Evolutionary conservation across 257 asterid species (phyloP).

Genomic region (Mitragyna speciosa): DNA sequence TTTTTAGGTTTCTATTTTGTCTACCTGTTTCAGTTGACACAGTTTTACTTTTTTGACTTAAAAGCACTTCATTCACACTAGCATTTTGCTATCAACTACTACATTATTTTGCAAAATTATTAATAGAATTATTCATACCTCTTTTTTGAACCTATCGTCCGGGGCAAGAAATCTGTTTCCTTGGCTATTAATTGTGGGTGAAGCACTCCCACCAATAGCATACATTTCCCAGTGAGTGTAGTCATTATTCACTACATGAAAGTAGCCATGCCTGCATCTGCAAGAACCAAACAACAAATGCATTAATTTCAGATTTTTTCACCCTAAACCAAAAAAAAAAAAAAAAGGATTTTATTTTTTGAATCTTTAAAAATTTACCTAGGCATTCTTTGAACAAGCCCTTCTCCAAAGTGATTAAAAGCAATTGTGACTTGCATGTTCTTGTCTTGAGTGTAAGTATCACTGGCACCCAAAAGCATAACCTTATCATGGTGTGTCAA

Average conservation of each 20-base stretch:
- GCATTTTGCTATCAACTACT: not conserved
- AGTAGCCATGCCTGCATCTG: constrained; percentile 85
- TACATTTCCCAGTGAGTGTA: constrained; percentile 94
- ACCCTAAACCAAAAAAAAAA: no score
- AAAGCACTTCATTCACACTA: not conserved
- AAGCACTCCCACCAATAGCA: constrained; percentile 89
- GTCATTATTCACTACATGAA: constrained; percentile 91
- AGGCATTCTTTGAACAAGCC: constrained; percentile 88
- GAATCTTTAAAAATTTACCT: constrained; percentile 31
- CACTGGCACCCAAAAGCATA: constrained; percentile 81
- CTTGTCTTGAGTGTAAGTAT: constrained; percentile 52
- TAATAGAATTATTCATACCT: constrained; percentile 35
- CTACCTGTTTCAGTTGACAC: not conserved
- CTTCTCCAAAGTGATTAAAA: constrained; percentile 83
- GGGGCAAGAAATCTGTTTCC: constrained; percentile 87
- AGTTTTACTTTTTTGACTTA: no score
- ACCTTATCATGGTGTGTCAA: constrained; percentile 81
- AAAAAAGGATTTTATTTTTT: not conserved
- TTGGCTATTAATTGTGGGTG: constrained; percentile 76
- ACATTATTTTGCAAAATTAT: not conserved
- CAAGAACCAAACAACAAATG: constrained; percentile 12
- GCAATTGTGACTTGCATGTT: constrained; percentile 77
- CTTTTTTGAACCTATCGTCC: constrained; percentile 49
- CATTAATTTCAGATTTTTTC: not conserved
- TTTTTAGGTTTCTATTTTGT: not conserved